These are phyloP conservation scores for Angomonas ambiguus DNA, from an alignment of 208 protist species.

Conservation along the genomic window DNA sequence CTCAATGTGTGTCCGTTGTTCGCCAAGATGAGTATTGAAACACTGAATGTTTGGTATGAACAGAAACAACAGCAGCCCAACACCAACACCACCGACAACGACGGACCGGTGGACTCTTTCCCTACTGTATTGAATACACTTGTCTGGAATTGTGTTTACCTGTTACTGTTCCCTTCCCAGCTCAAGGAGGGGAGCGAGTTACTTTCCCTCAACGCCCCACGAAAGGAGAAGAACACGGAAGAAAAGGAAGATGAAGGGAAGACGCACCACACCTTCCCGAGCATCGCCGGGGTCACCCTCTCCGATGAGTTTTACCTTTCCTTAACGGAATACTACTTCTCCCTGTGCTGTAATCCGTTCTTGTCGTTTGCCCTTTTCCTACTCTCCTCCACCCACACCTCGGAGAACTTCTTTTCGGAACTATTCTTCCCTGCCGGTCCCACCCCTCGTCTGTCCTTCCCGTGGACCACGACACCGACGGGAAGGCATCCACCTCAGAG, in stretches of 20 bases:
- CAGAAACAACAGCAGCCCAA: background rate
- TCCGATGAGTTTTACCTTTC: background rate
- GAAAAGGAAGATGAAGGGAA: too few relatives aligned
- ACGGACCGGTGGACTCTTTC: too few relatives aligned
- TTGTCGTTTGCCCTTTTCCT: constrained; percentile 20
- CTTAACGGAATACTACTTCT: background rate
- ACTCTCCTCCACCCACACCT: constrained; percentile 20
- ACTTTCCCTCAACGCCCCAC: too few relatives aligned
- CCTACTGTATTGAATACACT: background rate
- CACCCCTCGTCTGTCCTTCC: too few relatives aligned
- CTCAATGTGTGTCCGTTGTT: background rate
- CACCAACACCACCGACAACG: background rate
- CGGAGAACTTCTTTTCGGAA: background rate
- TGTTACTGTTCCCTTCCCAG: background rate
- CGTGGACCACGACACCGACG: background rate
- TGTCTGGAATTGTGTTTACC: background rate
- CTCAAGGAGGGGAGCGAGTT: too few relatives aligned
- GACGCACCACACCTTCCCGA: too few relatives aligned
- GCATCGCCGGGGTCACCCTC: too few relatives aligned
- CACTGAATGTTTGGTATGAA: background rate
- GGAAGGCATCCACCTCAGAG: background rate
- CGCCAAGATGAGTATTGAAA: background rate
- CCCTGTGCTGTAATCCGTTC: constrained; percentile 12
- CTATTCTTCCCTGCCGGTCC: too few relatives aligned
- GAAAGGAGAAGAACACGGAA: too few relatives aligned